These are phyloP conservation scores for Orbilia javanica DNA, from an alignment of 2,329 filamentous ascomycete genomes.

Conservation along the genomic window DNA sequence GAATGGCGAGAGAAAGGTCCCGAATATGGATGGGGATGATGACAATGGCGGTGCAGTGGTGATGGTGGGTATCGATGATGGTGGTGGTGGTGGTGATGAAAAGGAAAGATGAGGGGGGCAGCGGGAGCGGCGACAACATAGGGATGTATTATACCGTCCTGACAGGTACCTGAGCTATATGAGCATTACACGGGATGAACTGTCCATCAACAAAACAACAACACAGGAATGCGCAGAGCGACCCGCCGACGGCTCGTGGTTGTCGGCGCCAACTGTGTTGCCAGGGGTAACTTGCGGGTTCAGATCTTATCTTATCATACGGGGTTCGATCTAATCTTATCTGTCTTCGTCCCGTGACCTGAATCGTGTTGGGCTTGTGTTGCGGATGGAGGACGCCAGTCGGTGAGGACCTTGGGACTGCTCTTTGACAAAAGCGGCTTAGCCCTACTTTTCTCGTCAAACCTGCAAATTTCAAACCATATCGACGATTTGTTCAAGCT, in stretches of 20 bases:
- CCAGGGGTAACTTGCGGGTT: conserved; percentile 42
- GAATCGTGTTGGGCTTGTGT: not conserved
- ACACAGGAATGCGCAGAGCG: conserved; percentile 21
- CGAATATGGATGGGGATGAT: conserved; percentile 1
- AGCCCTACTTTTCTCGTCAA: conserved; percentile 19
- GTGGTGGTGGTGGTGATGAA: not conserved
- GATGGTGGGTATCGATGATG: not conserved
- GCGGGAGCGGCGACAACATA: conserved; percentile 1
- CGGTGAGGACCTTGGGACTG: conserved; percentile 33
- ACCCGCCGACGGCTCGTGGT: conserved; percentile 18
- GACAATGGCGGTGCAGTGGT: not conserved
- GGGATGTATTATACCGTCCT: not conserved
- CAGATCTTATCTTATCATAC: not conserved
- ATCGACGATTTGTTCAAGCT: conserved; percentile 26
- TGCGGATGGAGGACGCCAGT: not conserved
- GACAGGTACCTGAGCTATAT: not conserved
- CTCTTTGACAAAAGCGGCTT: conserved; percentile 34
- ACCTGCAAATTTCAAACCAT: conserved; percentile 44
- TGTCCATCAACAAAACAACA: conserved; percentile 54
- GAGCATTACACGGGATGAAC: conserved; percentile 16
- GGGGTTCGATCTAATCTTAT: conserved; percentile 14
- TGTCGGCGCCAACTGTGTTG: conserved; percentile 33
- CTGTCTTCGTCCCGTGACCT: not conserved
- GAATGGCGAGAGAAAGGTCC: conserved; percentile 4
- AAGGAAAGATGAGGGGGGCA: conserved; percentile 6